These are phyloP conservation scores for Curvularia lunata DNA, from an alignment of 2,329 filamentous ascomycete genomes.

Conservation along the genomic window DNA sequence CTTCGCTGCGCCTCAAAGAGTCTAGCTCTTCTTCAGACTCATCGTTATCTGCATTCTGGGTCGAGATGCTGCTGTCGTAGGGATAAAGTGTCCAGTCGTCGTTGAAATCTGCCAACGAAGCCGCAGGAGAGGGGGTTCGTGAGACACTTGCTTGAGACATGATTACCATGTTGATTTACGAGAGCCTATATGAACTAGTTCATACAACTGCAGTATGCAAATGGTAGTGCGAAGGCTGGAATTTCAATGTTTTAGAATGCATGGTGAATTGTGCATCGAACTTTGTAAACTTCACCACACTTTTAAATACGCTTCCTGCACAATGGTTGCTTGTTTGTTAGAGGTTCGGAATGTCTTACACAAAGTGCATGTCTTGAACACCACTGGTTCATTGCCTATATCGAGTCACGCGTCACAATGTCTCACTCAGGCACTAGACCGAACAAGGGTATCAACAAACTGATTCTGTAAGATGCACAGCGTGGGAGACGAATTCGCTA, in stretches of 20 bases:
- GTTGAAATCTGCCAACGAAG: not conserved
- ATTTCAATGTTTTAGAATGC: not conserved
- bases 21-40: not conserved
- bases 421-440: not conserved
- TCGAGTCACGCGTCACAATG: not conserved
- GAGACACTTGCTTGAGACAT: not conserved
- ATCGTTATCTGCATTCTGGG: not conserved
- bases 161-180: not conserved
- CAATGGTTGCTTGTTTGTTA: not conserved
- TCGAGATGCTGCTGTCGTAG: not conserved
- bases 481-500: not conserved
- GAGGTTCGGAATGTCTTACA: not conserved
- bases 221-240: not conserved
- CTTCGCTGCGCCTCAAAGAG: not conserved
- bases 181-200: too few relatives aligned
- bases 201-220: not conserved
- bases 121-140: not conserved
- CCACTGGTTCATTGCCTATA: not conserved
- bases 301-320: not conserved
- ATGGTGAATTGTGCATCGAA: not conserved
- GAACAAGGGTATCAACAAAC: not conserved
- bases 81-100: not conserved
- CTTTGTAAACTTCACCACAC: not conserved
- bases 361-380: not conserved
- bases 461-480: not conserved